These are phyloP conservation scores for Geotrichum citri-aurantii DNA, from an alignment of 1,139 yeast genomes.

Conservation along the genomic window DNA sequence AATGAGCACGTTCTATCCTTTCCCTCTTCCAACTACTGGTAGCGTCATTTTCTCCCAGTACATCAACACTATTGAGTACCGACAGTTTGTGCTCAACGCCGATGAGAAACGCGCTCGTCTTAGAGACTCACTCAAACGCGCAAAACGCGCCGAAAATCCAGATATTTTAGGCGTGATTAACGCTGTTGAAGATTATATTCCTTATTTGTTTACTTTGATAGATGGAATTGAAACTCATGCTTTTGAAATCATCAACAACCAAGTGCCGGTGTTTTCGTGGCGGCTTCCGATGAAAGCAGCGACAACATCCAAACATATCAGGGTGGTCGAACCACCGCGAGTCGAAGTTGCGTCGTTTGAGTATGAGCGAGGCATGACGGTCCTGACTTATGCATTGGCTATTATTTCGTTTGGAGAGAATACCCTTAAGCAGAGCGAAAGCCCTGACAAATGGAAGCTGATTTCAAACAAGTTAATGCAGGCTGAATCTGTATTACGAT, in stretches of 20 bases:
- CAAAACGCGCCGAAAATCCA: slow-evolving; percentile 30
- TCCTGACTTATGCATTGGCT: slow-evolving; percentile 32
- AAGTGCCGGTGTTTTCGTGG: slow-evolving; percentile 27
- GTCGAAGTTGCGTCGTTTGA: slow-evolving; percentile 28
- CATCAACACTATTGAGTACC: slow-evolving; percentile 25
- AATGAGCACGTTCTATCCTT: slow-evolving; percentile 28
- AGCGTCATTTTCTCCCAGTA: slow-evolving; percentile 25
- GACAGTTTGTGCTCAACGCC: slow-evolving; percentile 28
- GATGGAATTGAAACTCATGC: slow-evolving; percentile 18
- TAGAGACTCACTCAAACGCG: slow-evolving; percentile 31
- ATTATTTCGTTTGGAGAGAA: slow-evolving; percentile 12
- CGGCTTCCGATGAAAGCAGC: slow-evolving; percentile 29
- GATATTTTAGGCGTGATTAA: slow-evolving; percentile 31
- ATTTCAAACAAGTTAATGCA: slow-evolving; percentile 29
- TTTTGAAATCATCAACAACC: slow-evolving; percentile 17
- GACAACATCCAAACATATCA: slow-evolving; percentile 13
- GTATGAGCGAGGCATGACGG: slow-evolving; percentile 31
- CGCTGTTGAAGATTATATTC: slow-evolving; percentile 33
- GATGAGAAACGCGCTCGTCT: slow-evolving; percentile 33
- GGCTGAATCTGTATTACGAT: slow-evolving; percentile 30
- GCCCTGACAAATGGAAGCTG: slow-evolving; percentile 30
- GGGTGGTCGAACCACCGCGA: slow-evolving; percentile 26
- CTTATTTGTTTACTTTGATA: slow-evolving; percentile 25
- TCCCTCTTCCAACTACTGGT: slow-evolving; percentile 32
- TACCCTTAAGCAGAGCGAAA: slow-evolving; percentile 25